Evolutionary conservation across 306 rosid genomes (phyloP).

Genomic region (Parietaria judaica): DNA sequence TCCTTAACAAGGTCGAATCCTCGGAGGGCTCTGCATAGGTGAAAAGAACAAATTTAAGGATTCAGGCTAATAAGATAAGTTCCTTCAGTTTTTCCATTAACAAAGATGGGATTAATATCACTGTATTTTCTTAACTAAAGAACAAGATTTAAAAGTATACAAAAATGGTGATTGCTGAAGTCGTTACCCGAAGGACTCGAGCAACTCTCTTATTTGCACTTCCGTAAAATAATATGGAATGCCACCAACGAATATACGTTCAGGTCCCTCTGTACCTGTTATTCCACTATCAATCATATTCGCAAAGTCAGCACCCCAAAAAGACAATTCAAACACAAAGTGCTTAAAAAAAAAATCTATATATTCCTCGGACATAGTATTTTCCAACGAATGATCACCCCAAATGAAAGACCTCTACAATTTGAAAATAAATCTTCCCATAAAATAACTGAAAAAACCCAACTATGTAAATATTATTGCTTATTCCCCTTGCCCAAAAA

Average conservation of each 20-base stretch:
- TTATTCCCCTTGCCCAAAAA: too few species aligned
- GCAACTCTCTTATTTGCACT: conserved; percentile 58
- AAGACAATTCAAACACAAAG: conserved; percentile 10
- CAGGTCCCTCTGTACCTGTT: conserved; percentile 71
- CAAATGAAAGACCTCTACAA: too few species aligned
- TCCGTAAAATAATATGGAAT: conserved; percentile 77
- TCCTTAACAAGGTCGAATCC: conserved; percentile 72
- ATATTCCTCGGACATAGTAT: not conserved
- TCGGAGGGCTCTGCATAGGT: conserved; percentile 55
- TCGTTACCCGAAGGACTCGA: conserved; percentile 68
- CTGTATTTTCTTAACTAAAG: not conserved
- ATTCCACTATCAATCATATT: conserved; percentile 34
- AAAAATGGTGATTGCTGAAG: not conserved
- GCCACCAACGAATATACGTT: conserved; percentile 82
- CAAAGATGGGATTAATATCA: too few species aligned
- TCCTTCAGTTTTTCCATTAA: too few species aligned
- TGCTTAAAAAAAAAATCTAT: not conserved
- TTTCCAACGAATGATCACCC: too few species aligned
- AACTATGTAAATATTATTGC: too few species aligned
- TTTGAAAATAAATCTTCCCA: conserved; percentile 8
- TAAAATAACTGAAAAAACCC: too few species aligned
- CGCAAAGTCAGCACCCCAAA: conserved; percentile 19
- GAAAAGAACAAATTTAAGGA: conserved; percentile 17
- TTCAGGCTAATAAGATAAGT: not conserved
- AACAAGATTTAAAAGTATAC: not conserved